These are phyloP conservation scores for Apiospora pterosperma DNA, from an alignment of 2,329 filamentous ascomycete genomes.

Conservation along the genomic window DNA sequence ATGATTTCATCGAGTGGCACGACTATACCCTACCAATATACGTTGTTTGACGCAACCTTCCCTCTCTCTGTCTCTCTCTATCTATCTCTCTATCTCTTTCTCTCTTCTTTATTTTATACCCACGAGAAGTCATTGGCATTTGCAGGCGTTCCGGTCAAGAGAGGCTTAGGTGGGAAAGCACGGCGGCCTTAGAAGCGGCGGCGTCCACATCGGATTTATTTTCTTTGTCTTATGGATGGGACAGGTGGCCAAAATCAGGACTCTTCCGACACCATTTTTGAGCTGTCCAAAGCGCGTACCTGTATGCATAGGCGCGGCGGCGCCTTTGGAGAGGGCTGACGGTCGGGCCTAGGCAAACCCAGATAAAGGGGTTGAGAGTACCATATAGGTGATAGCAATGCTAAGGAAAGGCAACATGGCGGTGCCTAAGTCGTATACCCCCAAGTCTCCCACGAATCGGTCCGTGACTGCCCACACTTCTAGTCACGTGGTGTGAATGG, in stretches of 20 bases:
- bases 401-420: not conserved
- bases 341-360: not conserved
- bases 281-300: not conserved
- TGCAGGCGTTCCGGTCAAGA: slow-evolving; percentile 4
- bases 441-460: not conserved
- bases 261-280: not conserved
- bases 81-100: not conserved
- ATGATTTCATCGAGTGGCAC: not conserved
- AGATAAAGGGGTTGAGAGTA: not conserved
- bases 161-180: not conserved
- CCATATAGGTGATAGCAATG: not conserved
- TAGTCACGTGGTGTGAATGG: too few relatives aligned
- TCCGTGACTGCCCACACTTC: not conserved
- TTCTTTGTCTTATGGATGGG: slow-evolving; percentile 1
- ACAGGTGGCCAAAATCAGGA: not conserved
- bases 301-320: not conserved
- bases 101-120: slow-evolving; percentile 4
- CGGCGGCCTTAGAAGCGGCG: not conserved
- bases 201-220: not conserved
- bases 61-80: not conserved
- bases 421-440: not conserved
- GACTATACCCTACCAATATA: not conserved
- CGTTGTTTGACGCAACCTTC: not conserved
- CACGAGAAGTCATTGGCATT: slow-evolving; percentile 5
- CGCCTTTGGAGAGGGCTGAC: not conserved